Base-by-base conservation (phyloP, 495 filamentous ascomycete species). In the Neurospora terricola region DNA sequence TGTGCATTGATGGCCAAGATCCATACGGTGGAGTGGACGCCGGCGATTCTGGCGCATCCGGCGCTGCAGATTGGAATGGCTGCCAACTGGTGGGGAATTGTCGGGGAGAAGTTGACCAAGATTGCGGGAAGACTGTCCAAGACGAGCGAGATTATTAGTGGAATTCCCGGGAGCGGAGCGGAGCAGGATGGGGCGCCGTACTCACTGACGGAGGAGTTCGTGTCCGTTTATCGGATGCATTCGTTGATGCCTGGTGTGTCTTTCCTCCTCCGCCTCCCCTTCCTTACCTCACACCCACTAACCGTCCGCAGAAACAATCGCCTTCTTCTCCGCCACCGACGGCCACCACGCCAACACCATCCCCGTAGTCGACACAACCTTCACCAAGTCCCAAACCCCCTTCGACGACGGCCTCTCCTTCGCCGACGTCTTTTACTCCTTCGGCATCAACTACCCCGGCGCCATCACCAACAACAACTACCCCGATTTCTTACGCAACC, bases 11-110 rank as follows among this genome's bases (percentile, higher is more conserved):
- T 84, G 81, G 83, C 83, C 39, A 85, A 85, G 75, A 84, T 85
- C 73, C 83, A 85, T 75, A 85, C 83, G 0, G 76, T 84, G 5
- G 83, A 85, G 76, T 85, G 83, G 83, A 84, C 83, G 37, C 83
- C 83, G 8, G 82, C 81, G 1, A 85, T 85, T 71, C 76, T 85
- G 4, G 80, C 77, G 4, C 83, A 85, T 54, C 83, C 83, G 14
- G 77, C 83, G 1, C 75, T 85, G 9, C 27, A 85, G 66, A 73
- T 82, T 39, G 79, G 70, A 42, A 80, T 85, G 79, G 69, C 74
- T 39, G 80, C 81, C 71, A 84, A 85, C 72, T 85, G 83, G 83
- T 84, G 81, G 83, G 83, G 83, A 21, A 66, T 85, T 34, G 70
- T 80, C 10, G 83, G 83, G 14, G 81, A 84, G 73, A 80, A 71